Conservation (phyloP, 1,139 yeast genomes). For the Kluyveromyces sp. region DNA sequence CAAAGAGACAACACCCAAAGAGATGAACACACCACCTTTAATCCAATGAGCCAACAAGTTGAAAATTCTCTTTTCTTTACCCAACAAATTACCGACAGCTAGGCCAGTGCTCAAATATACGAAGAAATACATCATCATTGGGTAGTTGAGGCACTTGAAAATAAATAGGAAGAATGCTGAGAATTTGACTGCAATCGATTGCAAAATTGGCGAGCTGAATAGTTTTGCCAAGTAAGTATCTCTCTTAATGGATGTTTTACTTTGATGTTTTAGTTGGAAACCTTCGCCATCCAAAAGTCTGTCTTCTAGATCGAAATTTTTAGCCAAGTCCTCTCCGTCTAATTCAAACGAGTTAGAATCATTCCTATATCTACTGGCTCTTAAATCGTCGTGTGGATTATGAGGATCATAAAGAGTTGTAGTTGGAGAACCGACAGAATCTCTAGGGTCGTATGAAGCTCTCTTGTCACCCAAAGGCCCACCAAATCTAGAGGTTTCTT, state of each 20-base stretch:
- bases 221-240: conserved; percentile 30
- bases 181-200: conserved; percentile 30
- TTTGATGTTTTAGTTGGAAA: conserved; percentile 8
- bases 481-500: too few relatives aligned
- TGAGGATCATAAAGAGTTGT: conserved; percentile 4
- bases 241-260: conserved; percentile 17
- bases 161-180: conserved; percentile 35
- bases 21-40: conserved; percentile 85
- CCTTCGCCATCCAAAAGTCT: conserved; percentile 4
- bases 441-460: conserved; percentile 1
- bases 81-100: conserved; percentile 64
- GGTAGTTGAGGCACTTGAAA: conserved; percentile 55
- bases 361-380: conserved; percentile 3
- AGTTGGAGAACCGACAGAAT: conserved; percentile 5
- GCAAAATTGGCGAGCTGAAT: conserved; percentile 29
- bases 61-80: conserved; percentile 58
- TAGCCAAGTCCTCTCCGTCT: conserved; percentile 5
- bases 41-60: conserved; percentile 90
- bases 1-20: conserved; percentile 66
- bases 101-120: conserved; percentile 65
- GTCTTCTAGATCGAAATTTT: conserved; percentile 5
- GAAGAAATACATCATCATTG: conserved; percentile 53
- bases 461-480: not conserved
- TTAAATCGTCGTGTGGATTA: conserved; percentile 2
- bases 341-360: conserved; percentile 9